Base-by-base conservation (phyloP, 1,284 basidiomycete genomes). In the Filobasidium uniguttulatum region DNA sequence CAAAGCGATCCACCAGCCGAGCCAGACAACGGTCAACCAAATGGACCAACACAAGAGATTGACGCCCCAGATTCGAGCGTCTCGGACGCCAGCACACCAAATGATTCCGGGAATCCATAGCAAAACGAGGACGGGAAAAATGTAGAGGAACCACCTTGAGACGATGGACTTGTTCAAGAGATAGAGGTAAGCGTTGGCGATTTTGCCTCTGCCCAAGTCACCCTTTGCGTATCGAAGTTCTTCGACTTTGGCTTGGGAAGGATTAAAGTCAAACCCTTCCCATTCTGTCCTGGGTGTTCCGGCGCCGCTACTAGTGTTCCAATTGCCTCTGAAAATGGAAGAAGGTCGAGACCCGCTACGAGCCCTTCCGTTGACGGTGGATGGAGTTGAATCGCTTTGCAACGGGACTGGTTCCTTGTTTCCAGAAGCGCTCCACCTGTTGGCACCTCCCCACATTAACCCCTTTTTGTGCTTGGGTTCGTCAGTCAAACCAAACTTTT, bases 1-100 rank as follows among this genome's bases (percentile, higher is more conserved):
- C 36, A 84, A 74, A 5, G 80, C 72, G 34, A 69, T 77, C 87
- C 87, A 93, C 84, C 86, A 91, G 19, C 85, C 84, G 73, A 61
- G 76, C 86, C 86, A 90, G 26, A 78, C 71, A 34, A 87, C 75
- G 34, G 75, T 78, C 35, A 89, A 71, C 85, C 85, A 91, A 53
- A 88, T 80, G 49, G 83, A 86, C 87, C 87, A 93, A 68, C 75
- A 60, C 55, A 79, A 80, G 28, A 64, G 56, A 45, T 56, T 61
- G 57, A 59, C 63, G 34, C 52, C 57, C 68, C 71, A 75, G 55
- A 71, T 60, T 43, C 68, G 72, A 15, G 77, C 77, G 46, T 77
- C 66, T 3, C 72, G 75, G 48, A 71, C 77, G 5, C 68, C 72
- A 0, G 84, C 82, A 17, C 86, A 64, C 22, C 77, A 75, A 23